Evolutionary conservation across 2,329 filamentous ascomycete genomes (phyloP), one percentile per base, ranked within the genome.

Genomic region (Sarocladiaceae sp.): DNA sequence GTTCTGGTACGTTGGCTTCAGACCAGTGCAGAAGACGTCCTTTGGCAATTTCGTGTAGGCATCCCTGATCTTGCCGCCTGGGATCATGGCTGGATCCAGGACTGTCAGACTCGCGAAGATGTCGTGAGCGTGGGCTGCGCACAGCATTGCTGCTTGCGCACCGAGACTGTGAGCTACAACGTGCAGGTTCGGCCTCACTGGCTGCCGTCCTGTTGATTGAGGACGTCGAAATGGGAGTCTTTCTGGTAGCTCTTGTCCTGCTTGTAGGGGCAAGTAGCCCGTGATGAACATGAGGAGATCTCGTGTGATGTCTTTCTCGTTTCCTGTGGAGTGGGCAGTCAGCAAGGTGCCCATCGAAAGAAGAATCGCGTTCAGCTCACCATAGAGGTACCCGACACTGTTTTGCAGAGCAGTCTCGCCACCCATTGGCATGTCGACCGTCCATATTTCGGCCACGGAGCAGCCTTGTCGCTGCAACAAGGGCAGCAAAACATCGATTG

Each of bases 31-130:
- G 13, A 29, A 47, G n/a, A 47, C 23, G 23, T 47, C 44, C 18
- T 29, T 47, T 2, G 44, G 23, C 7, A 47, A 31, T 47, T 47
- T 29, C 23, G 20, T 28, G 44, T 26, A 47, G 6, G 25, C 25
- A 28, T 29, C 44, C 17, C 20, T 17, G 29, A 47, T 47, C 29
- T 47, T 47, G 44, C 44, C 44, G 11, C 44, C 44, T 22, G 44
- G 23, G 11, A 47, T 47, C 44, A 47, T 47, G 18, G 44, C 44
- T 15, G 44, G 23, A 28, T 47, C 44, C 44, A 47, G 26, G 13
- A 47, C 44, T 3, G 44, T n/a, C 44, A 47, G 18, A 26, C 44
- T 47, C 22, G 44, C 25, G 22, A 47, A 47, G n/a, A 28, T 29
- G 5, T 47, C 13, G 5, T 22, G 44, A 12, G 44, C 44, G 29